Percentiles rank a stretch among this genome's conserved stretches.
Conservation (phyloP, 2,329 filamentous ascomycete species). For the Xenoacremonium recifei region DNA sequence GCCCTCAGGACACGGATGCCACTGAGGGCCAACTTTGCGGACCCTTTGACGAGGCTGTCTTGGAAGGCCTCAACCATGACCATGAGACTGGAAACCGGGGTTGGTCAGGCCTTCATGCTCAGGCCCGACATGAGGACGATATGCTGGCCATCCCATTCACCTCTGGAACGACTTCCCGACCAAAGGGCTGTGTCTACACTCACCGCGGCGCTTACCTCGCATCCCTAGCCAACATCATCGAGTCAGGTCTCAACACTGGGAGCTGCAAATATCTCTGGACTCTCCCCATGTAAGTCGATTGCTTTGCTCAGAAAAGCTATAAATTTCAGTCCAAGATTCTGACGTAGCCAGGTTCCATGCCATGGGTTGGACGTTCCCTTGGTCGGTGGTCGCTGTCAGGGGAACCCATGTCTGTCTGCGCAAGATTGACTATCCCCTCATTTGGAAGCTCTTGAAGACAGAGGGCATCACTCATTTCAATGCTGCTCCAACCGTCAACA, state of each 20-base stretch:
- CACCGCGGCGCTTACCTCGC: conserved; percentile 87
- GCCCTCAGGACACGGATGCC: conserved; percentile 70
- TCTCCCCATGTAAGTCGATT: conserved; percentile 75
- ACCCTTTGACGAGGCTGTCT: conserved; percentile 78
- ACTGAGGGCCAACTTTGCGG: conserved; percentile 72
- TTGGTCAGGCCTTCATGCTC: conserved; percentile 74
- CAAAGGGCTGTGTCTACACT: conserved; percentile 92
- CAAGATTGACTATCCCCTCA: conserved; percentile 91
- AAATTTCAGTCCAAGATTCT: neutral
- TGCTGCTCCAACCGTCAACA: conserved; percentile 95
- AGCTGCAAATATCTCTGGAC: conserved; percentile 88
- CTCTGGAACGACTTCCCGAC: conserved; percentile 84
- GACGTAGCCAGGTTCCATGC: conserved; percentile 56
- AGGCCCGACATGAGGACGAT: conserved; percentile 73
- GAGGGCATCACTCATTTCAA: conserved; percentile 93
- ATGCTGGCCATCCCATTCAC: conserved; percentile 90
- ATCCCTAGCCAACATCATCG: conserved; percentile 79
- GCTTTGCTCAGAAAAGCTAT: neutral
- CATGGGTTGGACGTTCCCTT: conserved; percentile 83
- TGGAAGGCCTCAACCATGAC: conserved; percentile 78
- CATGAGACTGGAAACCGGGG: conserved; percentile 61
- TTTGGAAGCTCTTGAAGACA: conserved; percentile 85
- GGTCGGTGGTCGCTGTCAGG: conserved; percentile 87
- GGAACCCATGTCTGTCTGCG: conserved; percentile 94
- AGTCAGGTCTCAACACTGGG: conserved; percentile 77